phyloP scores from a whole-genome alignment of 352 stramenopile species.

The Pythium aristosporum region DNA sequence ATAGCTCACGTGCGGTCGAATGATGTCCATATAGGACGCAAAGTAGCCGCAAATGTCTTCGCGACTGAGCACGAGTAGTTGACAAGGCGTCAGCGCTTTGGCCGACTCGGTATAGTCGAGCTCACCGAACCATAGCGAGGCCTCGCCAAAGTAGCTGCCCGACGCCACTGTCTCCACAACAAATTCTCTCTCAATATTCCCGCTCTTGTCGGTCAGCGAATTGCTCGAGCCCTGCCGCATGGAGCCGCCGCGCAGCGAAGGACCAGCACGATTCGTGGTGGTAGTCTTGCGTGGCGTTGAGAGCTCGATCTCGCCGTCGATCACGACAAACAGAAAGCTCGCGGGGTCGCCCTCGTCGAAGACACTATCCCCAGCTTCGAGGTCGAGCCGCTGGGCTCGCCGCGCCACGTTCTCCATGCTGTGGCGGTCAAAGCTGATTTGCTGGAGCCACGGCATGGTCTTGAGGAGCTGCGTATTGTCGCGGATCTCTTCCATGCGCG shows the following conservation, averaged over 20 bases:
- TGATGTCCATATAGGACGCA: conserved; percentile 65
- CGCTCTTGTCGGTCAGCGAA: neutral
- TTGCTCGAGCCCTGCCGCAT: conserved; percentile 6
- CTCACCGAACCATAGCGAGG: conserved; percentile 34
- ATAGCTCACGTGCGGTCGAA: conserved; percentile 54
- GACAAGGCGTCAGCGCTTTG: conserved; percentile 31
- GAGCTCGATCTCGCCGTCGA: conserved; percentile 52
- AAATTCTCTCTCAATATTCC: conserved; percentile 4
- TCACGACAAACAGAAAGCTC: conserved; percentile 66
- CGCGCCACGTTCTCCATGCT: conserved; percentile 50
- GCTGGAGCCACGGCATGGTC: conserved; percentile 58
- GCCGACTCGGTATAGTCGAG: conserved; percentile 57
- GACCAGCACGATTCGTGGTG: neutral
- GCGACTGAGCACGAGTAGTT: conserved; percentile 49
- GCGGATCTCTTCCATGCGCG: conserved; percentile 36
- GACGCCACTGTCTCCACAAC: conserved; percentile 36
- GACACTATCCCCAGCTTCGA: conserved; percentile 44
- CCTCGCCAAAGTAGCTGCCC: conserved; percentile 66
- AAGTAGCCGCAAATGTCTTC: conserved; percentile 64
- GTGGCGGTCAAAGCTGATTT: conserved; percentile 47
- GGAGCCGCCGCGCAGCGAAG: neutral
- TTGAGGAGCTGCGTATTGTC: conserved; percentile 45
- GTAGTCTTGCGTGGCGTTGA: conserved; percentile 1
- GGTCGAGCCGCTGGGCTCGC: conserved; percentile 39
- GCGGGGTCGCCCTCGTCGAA: conserved; percentile 63